Percentiles rank a stretch among this genome's conserved stretches.
These are phyloP conservation scores for Colletotrichum melonis DNA, from an alignment of 2,329 filamentous ascomycete genomes.

Conservation along the genomic window DNA sequence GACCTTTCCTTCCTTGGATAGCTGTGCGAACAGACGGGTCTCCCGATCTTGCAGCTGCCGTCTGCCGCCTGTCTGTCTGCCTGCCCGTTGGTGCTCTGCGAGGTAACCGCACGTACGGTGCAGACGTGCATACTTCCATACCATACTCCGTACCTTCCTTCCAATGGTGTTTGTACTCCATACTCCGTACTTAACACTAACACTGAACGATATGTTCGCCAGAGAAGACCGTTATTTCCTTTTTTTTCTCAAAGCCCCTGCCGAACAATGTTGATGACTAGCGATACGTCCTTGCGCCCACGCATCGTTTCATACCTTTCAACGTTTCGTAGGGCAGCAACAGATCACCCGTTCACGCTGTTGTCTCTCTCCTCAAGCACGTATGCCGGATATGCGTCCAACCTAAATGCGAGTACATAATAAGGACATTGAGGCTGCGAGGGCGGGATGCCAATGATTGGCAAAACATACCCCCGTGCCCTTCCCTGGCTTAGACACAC, in stretches of 20 bases:
- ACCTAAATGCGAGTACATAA: no score
- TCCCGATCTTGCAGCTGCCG: neutral
- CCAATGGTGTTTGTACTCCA: neutral
- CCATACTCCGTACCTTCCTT: no score
- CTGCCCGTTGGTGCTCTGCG: neutral
- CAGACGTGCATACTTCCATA: neutral
- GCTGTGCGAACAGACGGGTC: slow-evolving; percentile 24
- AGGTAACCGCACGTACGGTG: neutral
- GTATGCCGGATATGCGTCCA: neutral
- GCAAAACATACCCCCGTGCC: neutral
- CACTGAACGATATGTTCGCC: neutral
- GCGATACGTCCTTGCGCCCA: neutral
- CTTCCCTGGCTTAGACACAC: neutral
- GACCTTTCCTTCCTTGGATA: slow-evolving; percentile 21
- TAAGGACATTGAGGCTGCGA: no score
- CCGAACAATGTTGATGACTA: neutral
- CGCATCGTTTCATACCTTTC: no score
- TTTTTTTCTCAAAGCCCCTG: neutral
- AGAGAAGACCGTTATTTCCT: neutral
- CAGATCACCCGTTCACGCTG: neutral
- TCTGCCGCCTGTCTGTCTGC: no score
- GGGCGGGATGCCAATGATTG: neutral
- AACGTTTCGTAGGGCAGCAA: neutral
- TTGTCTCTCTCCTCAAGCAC: neutral
- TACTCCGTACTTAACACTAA: neutral